Conservation (phyloP, 2,329 filamentous ascomycete genomes). For the Stagonosporopsis rhizophila region DNA sequence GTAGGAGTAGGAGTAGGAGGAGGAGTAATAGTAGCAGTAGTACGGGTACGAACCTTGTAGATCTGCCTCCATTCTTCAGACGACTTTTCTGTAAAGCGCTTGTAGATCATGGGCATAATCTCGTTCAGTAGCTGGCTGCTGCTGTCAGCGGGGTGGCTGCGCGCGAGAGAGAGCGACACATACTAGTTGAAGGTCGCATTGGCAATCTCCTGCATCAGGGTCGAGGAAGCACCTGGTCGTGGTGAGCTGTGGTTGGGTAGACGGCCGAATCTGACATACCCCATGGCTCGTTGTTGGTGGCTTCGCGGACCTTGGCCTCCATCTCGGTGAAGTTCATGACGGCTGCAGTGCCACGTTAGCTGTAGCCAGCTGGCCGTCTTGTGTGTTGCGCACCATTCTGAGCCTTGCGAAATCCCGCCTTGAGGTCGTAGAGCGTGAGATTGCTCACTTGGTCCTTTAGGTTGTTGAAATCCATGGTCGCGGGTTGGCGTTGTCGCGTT, state of each 20-base stretch:
- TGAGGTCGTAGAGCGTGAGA: slow-evolving; percentile 92
- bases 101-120: slow-evolving; percentile 99
- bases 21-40: too few species aligned
- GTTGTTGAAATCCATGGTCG: slow-evolving; percentile 82
- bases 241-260: slow-evolving; percentile 21
- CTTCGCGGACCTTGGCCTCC: slow-evolving; percentile 81
- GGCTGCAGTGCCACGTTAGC: slow-evolving; percentile 61
- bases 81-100: slow-evolving; percentile 96
- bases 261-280: slow-evolving; percentile 55
- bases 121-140: slow-evolving; percentile 92
- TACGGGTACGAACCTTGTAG: slow-evolving; percentile 78
- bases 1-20: too few species aligned
- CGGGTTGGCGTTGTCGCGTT: slow-evolving; percentile 8
- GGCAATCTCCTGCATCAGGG: slow-evolving; percentile 96
- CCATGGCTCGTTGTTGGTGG: slow-evolving; percentile 99
- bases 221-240: slow-evolving; percentile 71
- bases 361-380: slow-evolving; percentile 26
- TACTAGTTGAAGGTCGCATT: slow-evolving; percentile 98
- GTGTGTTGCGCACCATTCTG: slow-evolving; percentile 78
- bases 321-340: slow-evolving; percentile 96
- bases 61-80: slow-evolving; percentile 99
- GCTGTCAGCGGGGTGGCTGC: slow-evolving; percentile 26
- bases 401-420: slow-evolving; percentile 91
- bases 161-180: slow-evolving; percentile 45
- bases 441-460: slow-evolving; percentile 88